Evolutionary conservation across 768 basidiomycete genomes (phyloP), one percentile per base, ranked within the genome.

Genomic region (Leccinum obscurum): DNA sequence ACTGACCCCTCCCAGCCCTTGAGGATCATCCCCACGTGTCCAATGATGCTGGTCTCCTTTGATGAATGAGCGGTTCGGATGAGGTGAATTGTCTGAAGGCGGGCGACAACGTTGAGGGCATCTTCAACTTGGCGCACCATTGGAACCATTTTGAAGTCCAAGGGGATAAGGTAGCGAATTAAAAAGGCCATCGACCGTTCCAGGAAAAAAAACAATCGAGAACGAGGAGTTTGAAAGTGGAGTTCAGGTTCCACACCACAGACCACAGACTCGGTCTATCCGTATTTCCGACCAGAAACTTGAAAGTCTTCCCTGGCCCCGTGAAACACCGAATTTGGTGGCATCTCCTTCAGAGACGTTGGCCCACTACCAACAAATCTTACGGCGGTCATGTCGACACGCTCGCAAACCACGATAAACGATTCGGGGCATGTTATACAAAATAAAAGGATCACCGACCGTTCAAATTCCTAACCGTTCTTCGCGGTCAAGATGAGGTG

Each of bases 381-480:
- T 54, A 50, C 32, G 26, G 37, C 5, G 50, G 51, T 30, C 57
- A 44, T 52, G 37, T 37, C 14, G 49, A 49, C n/a, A 35, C 32
- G 8, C 44, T 57, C 3, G 53, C 14, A 10, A 51, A 54, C 57
- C 32, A 48, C 56, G 34, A 35, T 44, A 46, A 46, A 39, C 41
- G 3, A 20, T 32, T 52, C 41, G 37, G 46, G 14, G 8, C 48
- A 20, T 10, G 32, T 32, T 32, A 32, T 10, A 32, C 32, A 32
- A 32, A 10, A 52, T 39, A 34, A 57, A 22, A 51, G 52, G 34
- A 35, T 35, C 54, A 64, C 65, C 59, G 37, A 64, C 61, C 68
- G 49, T 64, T 58, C 39, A 22, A 37, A 20, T 22, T 44, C 22
- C 54, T 49, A 14, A 32, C 32, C 32, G 32, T 32, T 32, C 32